Evolutionary conservation across 495 filamentous ascomycete genomes (phyloP).

Genomic region (Beverwykella pulmonaria): DNA sequence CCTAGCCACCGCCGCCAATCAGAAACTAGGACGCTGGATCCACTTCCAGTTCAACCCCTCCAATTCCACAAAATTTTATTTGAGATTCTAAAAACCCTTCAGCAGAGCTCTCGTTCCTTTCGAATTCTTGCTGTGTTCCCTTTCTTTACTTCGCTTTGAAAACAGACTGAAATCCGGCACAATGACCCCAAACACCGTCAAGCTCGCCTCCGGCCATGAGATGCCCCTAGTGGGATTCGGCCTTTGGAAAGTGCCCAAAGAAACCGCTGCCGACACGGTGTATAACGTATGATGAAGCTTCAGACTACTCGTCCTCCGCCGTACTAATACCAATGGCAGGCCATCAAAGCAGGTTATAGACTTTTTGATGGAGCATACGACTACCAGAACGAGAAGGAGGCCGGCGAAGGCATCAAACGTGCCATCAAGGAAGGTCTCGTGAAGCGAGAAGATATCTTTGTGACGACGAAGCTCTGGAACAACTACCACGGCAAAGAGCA

Average conservation of each 20-base stretch:
- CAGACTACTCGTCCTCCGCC: background rate
- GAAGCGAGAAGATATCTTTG: constrained; percentile 62
- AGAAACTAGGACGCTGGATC: background rate
- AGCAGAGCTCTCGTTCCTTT: background rate
- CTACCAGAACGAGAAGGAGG: constrained; percentile 55
- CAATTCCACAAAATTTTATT: background rate
- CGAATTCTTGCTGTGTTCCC: background rate
- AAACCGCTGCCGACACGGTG: constrained; percentile 27
- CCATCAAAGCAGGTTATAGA: constrained; percentile 58
- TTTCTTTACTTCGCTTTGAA: background rate
- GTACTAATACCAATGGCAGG: constrained; percentile 18
- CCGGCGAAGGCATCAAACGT: constrained; percentile 49
- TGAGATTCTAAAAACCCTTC: background rate
- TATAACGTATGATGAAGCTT: constrained; percentile 28
- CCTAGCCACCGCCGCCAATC: constrained; percentile 2
- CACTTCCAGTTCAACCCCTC: background rate
- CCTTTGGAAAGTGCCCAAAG: constrained; percentile 36
- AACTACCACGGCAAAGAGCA: constrained; percentile 65
- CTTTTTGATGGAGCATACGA: constrained; percentile 62
- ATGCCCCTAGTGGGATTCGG: constrained; percentile 42
- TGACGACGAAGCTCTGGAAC: constrained; percentile 72
- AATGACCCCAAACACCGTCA: constrained; percentile 18
- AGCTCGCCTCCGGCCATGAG: constrained; percentile 31
- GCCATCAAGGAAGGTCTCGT: constrained; percentile 59
- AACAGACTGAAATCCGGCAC: background rate